Percentiles rank a stretch among this genome's conserved stretches.
These are phyloP conservation scores for Jacaranda copaia DNA, from an alignment of 257 asterid species.

Conservation along the genomic window DNA sequence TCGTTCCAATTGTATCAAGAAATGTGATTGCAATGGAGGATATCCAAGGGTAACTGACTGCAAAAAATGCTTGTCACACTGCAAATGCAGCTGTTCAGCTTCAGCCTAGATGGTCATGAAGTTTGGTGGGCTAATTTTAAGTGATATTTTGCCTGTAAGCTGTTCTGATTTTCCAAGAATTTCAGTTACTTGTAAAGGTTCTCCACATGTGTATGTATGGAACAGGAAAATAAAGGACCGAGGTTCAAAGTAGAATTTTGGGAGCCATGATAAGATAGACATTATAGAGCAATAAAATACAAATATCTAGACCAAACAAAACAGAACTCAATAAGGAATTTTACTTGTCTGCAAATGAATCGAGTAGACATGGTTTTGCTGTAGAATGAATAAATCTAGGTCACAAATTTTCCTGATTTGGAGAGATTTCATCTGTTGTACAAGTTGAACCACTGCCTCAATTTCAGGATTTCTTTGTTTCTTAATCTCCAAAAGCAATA, in stretches of 20 bases:
- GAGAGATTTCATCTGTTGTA: background rate
- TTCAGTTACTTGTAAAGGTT: background rate
- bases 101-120: slow-evolving; percentile 25
- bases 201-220: background rate
- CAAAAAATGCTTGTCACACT: slow-evolving; percentile 66
- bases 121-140: background rate
- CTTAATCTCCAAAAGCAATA: background rate
- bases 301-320: no score
- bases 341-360: no score
- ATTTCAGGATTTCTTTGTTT: background rate
- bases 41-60: slow-evolving; percentile 73
- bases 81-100: slow-evolving; percentile 71
- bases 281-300: no score
- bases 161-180: background rate
- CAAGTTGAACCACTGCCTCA: background rate
- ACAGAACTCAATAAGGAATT: no score
- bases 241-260: background rate
- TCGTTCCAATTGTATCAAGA: slow-evolving; percentile 59
- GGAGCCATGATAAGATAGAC: no score
- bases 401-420: no score
- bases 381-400: no score
- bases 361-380: no score
- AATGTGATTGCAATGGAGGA: slow-evolving; percentile 68
- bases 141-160: background rate
- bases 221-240: background rate